Percentiles rank a stretch among this genome's conserved stretches.
Conservation (phyloP, 2,329 filamentous ascomycete genomes). For the Beauveria brongniartii region DNA sequence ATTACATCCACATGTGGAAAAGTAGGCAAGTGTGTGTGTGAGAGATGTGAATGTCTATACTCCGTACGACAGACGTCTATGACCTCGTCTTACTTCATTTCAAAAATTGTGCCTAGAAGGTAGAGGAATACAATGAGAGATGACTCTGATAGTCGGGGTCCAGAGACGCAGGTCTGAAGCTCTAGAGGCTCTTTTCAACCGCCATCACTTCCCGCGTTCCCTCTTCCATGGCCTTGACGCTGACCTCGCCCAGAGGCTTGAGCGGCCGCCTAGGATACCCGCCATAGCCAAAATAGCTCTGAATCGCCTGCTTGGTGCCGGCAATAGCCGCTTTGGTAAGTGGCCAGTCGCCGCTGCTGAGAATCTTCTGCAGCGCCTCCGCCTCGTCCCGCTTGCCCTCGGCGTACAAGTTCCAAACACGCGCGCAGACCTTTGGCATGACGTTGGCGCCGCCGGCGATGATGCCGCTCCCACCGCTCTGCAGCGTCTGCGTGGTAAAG, state of each 20-base stretch:
- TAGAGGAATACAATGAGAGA: too few relatives aligned
- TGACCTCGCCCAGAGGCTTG: slow-evolving; percentile 53
- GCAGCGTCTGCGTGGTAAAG: slow-evolving; percentile 75
- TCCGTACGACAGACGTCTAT: too few relatives aligned
- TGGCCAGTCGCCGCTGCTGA: slow-evolving; percentile 74
- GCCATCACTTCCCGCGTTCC: slow-evolving; percentile 58
- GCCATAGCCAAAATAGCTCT: slow-evolving; percentile 75
- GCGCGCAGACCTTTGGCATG: slow-evolving; percentile 72
- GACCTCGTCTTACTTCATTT: too few relatives aligned
- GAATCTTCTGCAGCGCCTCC: slow-evolving; percentile 64
- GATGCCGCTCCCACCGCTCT: slow-evolving; percentile 72
- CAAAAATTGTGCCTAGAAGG: too few relatives aligned
- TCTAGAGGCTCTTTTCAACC: slow-evolving; percentile 47
- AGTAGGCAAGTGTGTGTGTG: too few relatives aligned
- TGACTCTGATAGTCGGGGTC: too few relatives aligned
- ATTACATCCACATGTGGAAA: too few relatives aligned
- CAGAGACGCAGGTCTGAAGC: not conserved
- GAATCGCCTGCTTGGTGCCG: slow-evolving; percentile 77
- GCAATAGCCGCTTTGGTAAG: slow-evolving; percentile 76
- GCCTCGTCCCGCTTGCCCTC: slow-evolving; percentile 70
- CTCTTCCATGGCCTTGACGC: slow-evolving; percentile 43
- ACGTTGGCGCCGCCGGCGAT: slow-evolving; percentile 83
- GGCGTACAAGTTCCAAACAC: slow-evolving; percentile 68
- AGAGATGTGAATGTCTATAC: too few relatives aligned
- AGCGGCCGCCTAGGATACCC: slow-evolving; percentile 67